Conservation (phyloP, 1,284 basidiomycete species). For the Cerioporus squamosus region DNA sequence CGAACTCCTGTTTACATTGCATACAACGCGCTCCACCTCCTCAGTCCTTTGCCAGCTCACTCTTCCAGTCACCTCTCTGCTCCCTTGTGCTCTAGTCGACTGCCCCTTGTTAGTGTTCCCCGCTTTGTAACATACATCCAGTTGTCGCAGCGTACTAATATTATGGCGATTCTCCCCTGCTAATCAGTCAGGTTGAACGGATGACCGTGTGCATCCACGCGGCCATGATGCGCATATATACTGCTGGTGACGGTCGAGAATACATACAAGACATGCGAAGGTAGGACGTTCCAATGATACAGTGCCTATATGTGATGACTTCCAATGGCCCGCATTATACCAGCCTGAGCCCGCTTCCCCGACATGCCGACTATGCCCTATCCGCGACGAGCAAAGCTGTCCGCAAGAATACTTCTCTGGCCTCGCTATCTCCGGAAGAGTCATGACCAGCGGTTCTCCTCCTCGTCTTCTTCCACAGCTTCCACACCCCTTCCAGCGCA, state of each 20-base stretch:
- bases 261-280: background rate
- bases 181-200: too few species aligned
- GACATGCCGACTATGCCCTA: slow-evolving; percentile 6
- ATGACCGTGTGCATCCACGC: too few species aligned
- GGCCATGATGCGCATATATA: too few species aligned
- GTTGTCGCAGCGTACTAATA: too few species aligned
- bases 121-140: too few species aligned
- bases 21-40: too few species aligned
- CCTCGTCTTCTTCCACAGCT: slow-evolving; percentile 49
- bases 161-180: too few species aligned
- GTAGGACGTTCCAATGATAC: background rate
- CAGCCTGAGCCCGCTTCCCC: background rate
- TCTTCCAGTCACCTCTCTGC: too few species aligned
- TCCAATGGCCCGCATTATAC: background rate
- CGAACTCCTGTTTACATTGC: too few species aligned
- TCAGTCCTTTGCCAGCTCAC: too few species aligned
- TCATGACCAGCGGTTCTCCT: slow-evolving; percentile 8
- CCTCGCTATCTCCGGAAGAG: slow-evolving; percentile 13
- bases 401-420: slow-evolving; percentile 30
- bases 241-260: background rate
- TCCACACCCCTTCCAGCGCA: slow-evolving; percentile 53
- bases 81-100: too few species aligned
- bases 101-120: too few species aligned
- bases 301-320: background rate
- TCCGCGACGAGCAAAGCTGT: slow-evolving; percentile 31